Base-by-base conservation (phyloP, 2,329 filamentous ascomycete genomes). In the Uncinocarpus reesii region DNA sequence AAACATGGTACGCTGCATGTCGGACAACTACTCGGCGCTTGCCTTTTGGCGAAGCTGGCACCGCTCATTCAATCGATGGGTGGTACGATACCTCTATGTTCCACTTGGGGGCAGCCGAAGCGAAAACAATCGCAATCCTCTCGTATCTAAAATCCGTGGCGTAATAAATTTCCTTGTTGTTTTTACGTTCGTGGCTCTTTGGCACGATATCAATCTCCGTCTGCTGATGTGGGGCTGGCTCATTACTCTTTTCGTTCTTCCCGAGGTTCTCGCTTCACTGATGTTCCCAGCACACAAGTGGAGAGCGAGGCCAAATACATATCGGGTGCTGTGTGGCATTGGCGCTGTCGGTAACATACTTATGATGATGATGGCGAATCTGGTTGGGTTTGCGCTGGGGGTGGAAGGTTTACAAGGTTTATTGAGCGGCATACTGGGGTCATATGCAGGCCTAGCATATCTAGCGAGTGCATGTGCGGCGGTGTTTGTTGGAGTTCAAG, bases 11-110 rank as follows among this genome's bases (percentile, higher is more conserved):
- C 85, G 92, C 57, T 98, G 93, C 67, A 87, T 95, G 68, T 89
- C 82, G 61, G 81, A 98, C 71, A 96, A 96, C 65, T 95, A 89
- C 71, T 89, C 84, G 55, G 84, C 87, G 0, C 76, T 89, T 34
- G 81, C 83, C 16, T 98, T 98, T 70, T 98, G 92, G 92, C 85
- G 92, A 53, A 82, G 81, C 26, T 98, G 93, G 93, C 92, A 98
- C 68, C 82, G 89, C 45, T 87, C 81, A 54, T 96, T 86, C 73
- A 96, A 96, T 69, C 83, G 88, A 56, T 98, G 89, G 88, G 77
- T 92, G 49, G 76, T 96, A 43, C 81, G 92, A 20, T 98, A 98
- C 69, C 80, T 98, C 54, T 98, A 93, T 66, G 76, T 96, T 3
- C 92, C 92, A 0, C 75, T 98, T 0, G 92, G 92, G 31, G 90